phyloP scores from a whole-genome alignment of 2,329 filamentous ascomycete species.

The Arthrinium phaeospermum region DNA sequence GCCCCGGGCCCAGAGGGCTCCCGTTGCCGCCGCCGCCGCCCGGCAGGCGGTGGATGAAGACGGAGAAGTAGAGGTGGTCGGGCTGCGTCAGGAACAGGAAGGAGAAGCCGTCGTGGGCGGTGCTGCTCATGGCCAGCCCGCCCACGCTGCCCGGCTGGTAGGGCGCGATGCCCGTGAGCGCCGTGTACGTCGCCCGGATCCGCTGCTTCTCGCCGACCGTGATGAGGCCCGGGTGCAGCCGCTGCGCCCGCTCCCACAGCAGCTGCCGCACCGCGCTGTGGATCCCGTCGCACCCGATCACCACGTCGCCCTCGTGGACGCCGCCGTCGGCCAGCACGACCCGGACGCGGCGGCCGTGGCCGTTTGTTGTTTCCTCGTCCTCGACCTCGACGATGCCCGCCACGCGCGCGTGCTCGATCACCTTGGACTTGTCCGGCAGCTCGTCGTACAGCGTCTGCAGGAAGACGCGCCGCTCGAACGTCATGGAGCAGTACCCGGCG shows the following conservation, averaged over 20 bases:
- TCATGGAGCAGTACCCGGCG: not conserved
- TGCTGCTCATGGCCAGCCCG: not conserved
- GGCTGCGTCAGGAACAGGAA: slow-evolving; percentile 10
- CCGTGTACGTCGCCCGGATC: not conserved
- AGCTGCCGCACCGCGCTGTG: slow-evolving; percentile 2
- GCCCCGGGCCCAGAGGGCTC: slow-evolving; percentile 23
- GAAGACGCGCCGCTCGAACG: not conserved
- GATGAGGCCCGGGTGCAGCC: slow-evolving; percentile 24
- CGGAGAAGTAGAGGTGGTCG: slow-evolving; percentile 30
- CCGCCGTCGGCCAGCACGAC: not conserved
- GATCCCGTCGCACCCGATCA: not conserved
- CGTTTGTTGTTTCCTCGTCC: not conserved
- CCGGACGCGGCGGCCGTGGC: not conserved
- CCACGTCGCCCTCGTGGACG: not conserved
- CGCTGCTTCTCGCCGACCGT: slow-evolving; percentile 28
- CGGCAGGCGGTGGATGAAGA: slow-evolving; percentile 30
- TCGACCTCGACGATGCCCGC: not conserved
- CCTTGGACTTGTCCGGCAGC: slow-evolving; percentile 5
- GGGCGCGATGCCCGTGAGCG: not conserved
- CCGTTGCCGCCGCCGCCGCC: slow-evolving; percentile 24
- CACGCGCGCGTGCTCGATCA: not conserved
- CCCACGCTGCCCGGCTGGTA: not conserved
- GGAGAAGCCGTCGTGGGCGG: not conserved
- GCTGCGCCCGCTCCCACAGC: slow-evolving; percentile 22
- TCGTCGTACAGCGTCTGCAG: not conserved